Evolutionary conservation across 2,329 filamentous ascomycete species (phyloP), one percentile per base, ranked within the genome.

Genomic region (Diaporthe caulivora): DNA sequence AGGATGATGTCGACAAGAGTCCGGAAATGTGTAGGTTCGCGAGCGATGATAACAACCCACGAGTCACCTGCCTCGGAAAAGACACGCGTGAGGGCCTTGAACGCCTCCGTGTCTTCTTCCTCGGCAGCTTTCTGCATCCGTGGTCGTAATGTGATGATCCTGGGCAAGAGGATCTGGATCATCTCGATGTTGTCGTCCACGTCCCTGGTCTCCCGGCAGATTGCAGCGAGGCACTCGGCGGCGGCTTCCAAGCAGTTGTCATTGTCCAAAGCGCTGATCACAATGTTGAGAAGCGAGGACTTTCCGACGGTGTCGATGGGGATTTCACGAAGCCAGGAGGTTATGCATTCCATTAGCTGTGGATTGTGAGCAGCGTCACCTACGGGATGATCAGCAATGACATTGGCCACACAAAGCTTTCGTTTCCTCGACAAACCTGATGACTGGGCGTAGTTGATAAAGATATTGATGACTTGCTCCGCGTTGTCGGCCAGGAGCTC

Each of bases 241-340:
- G 95, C 95, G 26, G 95, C 91, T 79, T 97, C 93, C 78, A 97
- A 94, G 11, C 96, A 95, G 54, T 88, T 86, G 47, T 97, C 94
- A 74, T 91, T 89, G 60, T 93, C 89, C 42, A 98, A 85, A 9
- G 93, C 95, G 77, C 91, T 90, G 80, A 98, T 91, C 65, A 98
- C 90, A 69, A 95, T 88, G 77, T 94, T 91, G 77, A 99, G 87
- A 18, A 99, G 87, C 9, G 95, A 93, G 1, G 96, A 98, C 78
- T 92, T 93, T 77, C 97, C 93, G 76, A 99, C 91, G 75, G 94
- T 92, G 76, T 88, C 89, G 62, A 97, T 90, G 0, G 96, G 94
- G 9, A 99, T 94, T 84, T 99, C 97, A 78, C 95, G 91, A 77
- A 98, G 89, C 97, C 97, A 99, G 3, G 97, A 98, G 42, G 95